Base-by-base conservation (phyloP, 106 monocot species). In the Acanthochlamys bracteata region DNA sequence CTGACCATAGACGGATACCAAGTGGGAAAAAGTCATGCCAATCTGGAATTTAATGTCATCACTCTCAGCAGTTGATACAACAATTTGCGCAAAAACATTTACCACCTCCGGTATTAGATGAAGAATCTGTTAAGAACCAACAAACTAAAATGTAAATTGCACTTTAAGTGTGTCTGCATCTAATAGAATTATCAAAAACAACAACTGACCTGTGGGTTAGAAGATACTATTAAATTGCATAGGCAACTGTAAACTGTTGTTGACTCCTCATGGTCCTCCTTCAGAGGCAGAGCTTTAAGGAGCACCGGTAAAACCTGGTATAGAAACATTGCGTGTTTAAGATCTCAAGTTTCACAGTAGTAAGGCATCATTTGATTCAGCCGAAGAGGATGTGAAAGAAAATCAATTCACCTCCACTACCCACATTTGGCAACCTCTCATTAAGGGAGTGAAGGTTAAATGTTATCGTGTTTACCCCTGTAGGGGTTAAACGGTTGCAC, bases 191-290 rank as follows among this genome's bases (percentile, higher is more conserved):
- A 23, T 58, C 21, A 7, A 15, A 4, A 25, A 61, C 10, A 61
- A 39, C 26, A 23, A 17, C 4, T 25, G 47, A 94, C 94, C 83
- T 84, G 81, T 1, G 84, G 80, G 66, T 83, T 82, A 25, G 90
- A 90, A 49, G 94, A 86, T 24, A 82, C 41, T 16, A 95, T 69
- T 25, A 95, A 74, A 49, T 78, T 77, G 41, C 84, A 90, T 22
- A 95, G 59, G 53, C 94, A 95, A 40, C 74, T 78, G 51, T 95
- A 95, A 10, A 90, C 86, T 40, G 73, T 68, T 80, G 84, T 74
- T 4, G 94, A 90, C 73, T 95, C 94, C 66, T 87, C 86, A 3
- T 55, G 74, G 73, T 96, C 90, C 78, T 96, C 91, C 69, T 88
- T 90, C 53, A 98, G 76, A 19, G 98, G 98, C 79, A 98, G 78